Evolutionary conservation across 768 basidiomycete species (phyloP), one percentile per base, ranked within the genome.

Genomic region (Paxillus rubicundulus): DNA sequence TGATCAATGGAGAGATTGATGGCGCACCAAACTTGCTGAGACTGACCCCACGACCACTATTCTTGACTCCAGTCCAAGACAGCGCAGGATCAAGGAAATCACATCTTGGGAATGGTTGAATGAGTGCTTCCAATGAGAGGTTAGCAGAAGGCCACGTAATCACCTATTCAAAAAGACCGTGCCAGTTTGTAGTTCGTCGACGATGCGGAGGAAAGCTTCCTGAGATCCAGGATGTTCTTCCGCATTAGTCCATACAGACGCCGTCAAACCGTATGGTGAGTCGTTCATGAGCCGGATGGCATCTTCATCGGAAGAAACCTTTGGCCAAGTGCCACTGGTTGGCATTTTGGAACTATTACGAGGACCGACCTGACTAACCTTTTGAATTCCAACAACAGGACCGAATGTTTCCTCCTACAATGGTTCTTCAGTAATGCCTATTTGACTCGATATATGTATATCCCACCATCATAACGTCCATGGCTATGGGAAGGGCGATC

Each of bases 271-370:
- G 64, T 95, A 98, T 0, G 82, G 82, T 14, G 95, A 97, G 68
- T 98, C 94, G 68, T 99, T 98, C 90, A 99, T 99, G 30, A 98
- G 80, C 16, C 70, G 66, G 50, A 98, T 72, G 1, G 97, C 97
- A 66, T 96, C 92, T 41, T 86, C 88, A 66, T 98, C 97, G 0
- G 84, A 84, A 9, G 79, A 74, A 18, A 92, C 89, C 88, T 89
- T 46, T 34, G 24, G 24, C 10, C 3, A 33, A 6, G 16, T 32
- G 7, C 17, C 16, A 34, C 20, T 32, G 4, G 28, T 51, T 2
- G 5, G 34, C 43, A 5, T 14, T 30, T 16, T 38, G 33, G 16
- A 20, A 17, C n/a, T 7, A 12, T 39, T 0, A 2, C 18, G 24
- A 36, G 24, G 28, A 6, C 3, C 20, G 6, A 7, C 9, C 33